phyloP scores from a whole-genome alignment of 1,284 basidiomycete species.

The Anthracocystis setariae region DNA sequence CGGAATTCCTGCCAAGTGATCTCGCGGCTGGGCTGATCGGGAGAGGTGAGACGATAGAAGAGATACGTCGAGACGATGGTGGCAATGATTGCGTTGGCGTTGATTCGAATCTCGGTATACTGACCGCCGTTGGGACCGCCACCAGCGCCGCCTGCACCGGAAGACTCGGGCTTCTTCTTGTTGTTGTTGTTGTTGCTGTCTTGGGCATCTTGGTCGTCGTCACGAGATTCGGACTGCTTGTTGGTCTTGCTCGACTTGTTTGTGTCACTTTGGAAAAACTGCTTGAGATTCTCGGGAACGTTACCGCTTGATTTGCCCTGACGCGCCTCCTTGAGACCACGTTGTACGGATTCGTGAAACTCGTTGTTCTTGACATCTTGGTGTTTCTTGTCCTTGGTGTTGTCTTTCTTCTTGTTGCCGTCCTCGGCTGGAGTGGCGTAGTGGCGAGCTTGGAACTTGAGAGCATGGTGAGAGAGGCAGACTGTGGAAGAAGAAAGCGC shows the following conservation, averaged over 20 bases:
- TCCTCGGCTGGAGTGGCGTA: conserved; percentile 52
- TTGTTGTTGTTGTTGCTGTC: conserved; percentile 41
- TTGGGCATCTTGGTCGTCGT: conserved; percentile 32
- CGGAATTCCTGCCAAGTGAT: conserved; percentile 99
- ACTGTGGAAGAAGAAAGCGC: conserved; percentile 1
- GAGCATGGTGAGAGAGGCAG: conserved; percentile 2
- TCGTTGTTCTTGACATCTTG: conserved; percentile 47
- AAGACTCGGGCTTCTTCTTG: conserved; percentile 10
- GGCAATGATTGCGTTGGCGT: conserved; percentile 61
- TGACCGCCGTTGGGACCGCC: conserved; percentile 43
- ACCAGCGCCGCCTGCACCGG: conserved; percentile 33
- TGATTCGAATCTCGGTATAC: conserved; percentile 58
- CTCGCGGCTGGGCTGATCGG: conserved; percentile 76
- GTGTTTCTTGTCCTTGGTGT: conserved; percentile 27
- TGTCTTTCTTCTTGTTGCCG: conserved; percentile 28
- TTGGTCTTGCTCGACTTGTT: conserved; percentile 37
- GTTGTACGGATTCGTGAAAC: conserved; percentile 55
- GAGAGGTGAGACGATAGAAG: conserved; percentile 74
- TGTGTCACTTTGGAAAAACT: conserved; percentile 53
- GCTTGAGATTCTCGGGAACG: conserved; percentile 58
- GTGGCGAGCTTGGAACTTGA: conserved; percentile 17
- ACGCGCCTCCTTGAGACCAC: conserved; percentile 58
- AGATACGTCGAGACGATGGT: conserved; percentile 75
- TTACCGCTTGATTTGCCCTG: conserved; percentile 42
- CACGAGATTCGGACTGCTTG: conserved; percentile 31